phyloP scores from a whole-genome alignment of 331 rosid species.

The Rosa hybrid region DNA sequence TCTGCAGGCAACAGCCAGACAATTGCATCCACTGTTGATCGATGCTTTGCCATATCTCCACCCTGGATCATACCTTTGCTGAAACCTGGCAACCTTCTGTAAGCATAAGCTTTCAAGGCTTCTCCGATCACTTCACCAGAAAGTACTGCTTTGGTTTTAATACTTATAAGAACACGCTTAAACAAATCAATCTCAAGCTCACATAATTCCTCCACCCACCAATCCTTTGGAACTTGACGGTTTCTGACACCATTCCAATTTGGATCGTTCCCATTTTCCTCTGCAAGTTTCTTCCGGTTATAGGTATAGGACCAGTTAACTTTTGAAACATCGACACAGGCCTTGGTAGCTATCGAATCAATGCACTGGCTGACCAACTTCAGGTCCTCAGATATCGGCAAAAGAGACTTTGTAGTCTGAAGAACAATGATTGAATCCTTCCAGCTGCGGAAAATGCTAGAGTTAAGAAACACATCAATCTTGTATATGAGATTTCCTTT shows the following conservation, averaged over 20 bases:
- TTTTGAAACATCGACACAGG: conserved; percentile 71
- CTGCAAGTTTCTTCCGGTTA: conserved; percentile 78
- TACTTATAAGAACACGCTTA: conserved; percentile 56
- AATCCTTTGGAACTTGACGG: conserved; percentile 82
- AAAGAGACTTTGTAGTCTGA: conserved; percentile 69
- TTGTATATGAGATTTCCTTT: conserved; percentile 95
- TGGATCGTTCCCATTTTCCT: conserved; percentile 68
- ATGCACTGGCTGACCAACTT: conserved; percentile 73
- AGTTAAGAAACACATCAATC: conserved; percentile 87
- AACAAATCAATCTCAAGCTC: conserved; percentile 89
- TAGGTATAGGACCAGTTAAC: conserved; percentile 97
- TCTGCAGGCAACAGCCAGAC: conserved; percentile 77
- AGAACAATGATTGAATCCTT: conserved; percentile 97
- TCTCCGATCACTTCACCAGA: conserved; percentile 83
- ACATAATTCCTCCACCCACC: conserved; percentile 99
- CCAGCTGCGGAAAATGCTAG: conserved; percentile 95
- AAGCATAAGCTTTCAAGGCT: conserved; percentile 88
- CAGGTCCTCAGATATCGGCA: conserved; percentile 68
- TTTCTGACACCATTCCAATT: conserved; percentile 60
- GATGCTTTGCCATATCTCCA: conserved; percentile 55
- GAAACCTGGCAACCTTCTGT: conserved; percentile 77
- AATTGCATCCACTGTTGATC: conserved; percentile 57
- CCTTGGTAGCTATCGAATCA: conserved; percentile 76
- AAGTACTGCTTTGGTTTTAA: conserved; percentile 54
- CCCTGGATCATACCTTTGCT: conserved; percentile 68